Conservation (phyloP, 345 rosid genomes). For the Cardiospermum halicacabum region DNA sequence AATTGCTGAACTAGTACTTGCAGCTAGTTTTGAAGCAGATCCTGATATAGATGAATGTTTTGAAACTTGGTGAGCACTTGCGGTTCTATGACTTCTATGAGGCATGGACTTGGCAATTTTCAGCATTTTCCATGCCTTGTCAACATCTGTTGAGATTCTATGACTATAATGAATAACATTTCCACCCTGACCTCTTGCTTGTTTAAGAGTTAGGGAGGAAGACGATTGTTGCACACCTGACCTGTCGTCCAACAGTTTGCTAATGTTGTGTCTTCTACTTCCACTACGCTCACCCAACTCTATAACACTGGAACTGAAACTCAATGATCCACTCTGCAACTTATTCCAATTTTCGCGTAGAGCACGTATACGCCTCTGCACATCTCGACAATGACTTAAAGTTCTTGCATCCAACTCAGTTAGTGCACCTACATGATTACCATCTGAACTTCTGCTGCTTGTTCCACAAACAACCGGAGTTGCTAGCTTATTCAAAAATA, state of each 20-base stretch:
- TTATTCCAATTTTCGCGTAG: constrained; percentile 55
- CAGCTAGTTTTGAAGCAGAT: constrained; percentile 19
- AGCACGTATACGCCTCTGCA: constrained; percentile 29
- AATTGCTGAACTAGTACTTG: constrained; percentile 8
- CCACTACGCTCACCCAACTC: constrained; percentile 16
- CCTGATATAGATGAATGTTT: constrained; percentile 14
- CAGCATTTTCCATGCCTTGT: constrained; percentile 69
- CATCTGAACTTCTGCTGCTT: constrained; percentile 13
- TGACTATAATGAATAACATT: neutral
- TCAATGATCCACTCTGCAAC: constrained; percentile 36
- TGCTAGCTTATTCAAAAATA: neutral
- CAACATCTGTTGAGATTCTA: constrained; percentile 21
- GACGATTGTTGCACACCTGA: constrained; percentile 18
- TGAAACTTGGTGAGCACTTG: constrained; percentile 7
- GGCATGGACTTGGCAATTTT: constrained; percentile 37
- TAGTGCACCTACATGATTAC: constrained; percentile 13
- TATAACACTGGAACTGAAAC: constrained; percentile 29
- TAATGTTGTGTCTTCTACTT: constrained; percentile 1
- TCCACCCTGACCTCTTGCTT: constrained; percentile 3
- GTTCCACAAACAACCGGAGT: constrained; percentile 1
- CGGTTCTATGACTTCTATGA: constrained; percentile 7
- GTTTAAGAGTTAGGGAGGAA: constrained; percentile 19
- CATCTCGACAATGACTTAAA: constrained; percentile 36
- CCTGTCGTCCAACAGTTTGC: neutral
- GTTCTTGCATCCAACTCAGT: constrained; percentile 38